Base-by-base conservation (phyloP, 768 basidiomycete species). In the Hericium rajendrae region DNA sequence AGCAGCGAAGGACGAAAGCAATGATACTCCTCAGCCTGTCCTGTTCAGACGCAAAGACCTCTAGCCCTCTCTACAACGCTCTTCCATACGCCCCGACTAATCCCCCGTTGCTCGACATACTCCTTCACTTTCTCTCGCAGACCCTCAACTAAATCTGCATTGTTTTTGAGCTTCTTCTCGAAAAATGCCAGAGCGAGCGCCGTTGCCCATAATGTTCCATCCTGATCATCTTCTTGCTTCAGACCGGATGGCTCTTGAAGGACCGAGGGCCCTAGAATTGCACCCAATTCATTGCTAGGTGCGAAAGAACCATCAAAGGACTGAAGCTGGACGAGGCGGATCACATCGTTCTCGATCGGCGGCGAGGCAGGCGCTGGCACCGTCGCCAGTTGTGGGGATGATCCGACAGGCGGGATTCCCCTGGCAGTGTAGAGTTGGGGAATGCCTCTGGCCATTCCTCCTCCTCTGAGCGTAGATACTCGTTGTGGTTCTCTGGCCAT, bases 271-370 rank as follows among this genome's bases (percentile, higher is more conserved):
- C 78, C 78, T 4, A 80, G 69, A 38, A 82, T 64, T 13, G 10
- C 51, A 0, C 60, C 60, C 6, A 81, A 66, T 0, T 62, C 41
- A 3, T 71, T 61, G 37, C 69, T 61, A 1, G 68, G 57, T 8
- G 62, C n/a, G 65, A 79, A 83, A 1, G 79, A 79, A 0, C 83
- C 83, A 53, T 82, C 76, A 26, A 72, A 71, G 2, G 59, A 50
- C 68, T 80, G 78, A 15, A 76, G 57, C 16, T 60, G 59, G 10
- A 78, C 65, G 41, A 82, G 64, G 4, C 68, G 55, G 16, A 74
- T 59, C 5, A 77, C 71, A 24, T 68, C 64, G 3, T 39, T 53
- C 2, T 63, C 20, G 11, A 74, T 48, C 0, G 63, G 62, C 0
- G 63, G 62, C 57, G 59, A 11, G 8, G 39, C 52, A 32, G n/a